A percentile compares a stretch with the other conserved stretches of the same genome.
phyloP scores from a whole-genome alignment of 352 stramenopile species.

The Plasmopara halstedii region DNA sequence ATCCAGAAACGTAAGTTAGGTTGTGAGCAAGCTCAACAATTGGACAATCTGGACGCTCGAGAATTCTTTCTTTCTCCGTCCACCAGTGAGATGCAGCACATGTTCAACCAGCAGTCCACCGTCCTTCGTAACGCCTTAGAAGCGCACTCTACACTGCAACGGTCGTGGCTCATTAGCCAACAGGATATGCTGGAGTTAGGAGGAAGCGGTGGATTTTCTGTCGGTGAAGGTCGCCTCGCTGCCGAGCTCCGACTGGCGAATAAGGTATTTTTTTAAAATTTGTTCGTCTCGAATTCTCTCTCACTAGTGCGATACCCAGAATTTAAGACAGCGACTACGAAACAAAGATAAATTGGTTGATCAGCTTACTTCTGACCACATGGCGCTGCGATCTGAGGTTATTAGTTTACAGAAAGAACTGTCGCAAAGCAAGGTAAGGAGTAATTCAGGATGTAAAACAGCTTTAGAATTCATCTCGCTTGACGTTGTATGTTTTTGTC shows the following conservation, averaged over 20 bases:
- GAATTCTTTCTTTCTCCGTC: constrained; percentile 82
- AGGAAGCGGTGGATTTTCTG: constrained; percentile 45
- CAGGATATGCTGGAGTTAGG: constrained; percentile 60
- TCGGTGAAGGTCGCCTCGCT: constrained; percentile 74
- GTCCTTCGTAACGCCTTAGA: constrained; percentile 63
- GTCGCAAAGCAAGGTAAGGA: constrained; percentile 44
- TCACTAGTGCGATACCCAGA: constrained; percentile 32
- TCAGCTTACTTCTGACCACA: constrained; percentile 70
- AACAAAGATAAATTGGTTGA: constrained; percentile 83
- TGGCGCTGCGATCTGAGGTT: constrained; percentile 43
- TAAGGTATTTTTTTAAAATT: constrained; percentile 36
- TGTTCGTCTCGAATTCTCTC: background rate
- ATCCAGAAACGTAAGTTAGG: constrained; percentile 33
- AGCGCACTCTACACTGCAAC: constrained; percentile 63
- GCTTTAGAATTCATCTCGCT: background rate
- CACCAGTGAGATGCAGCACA: constrained; percentile 81
- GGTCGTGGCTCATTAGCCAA: constrained; percentile 70
- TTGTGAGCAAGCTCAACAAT: constrained; percentile 34
- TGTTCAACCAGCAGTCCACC: constrained; percentile 81
- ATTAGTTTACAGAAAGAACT: constrained; percentile 56
- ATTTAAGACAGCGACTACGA: constrained; percentile 61
- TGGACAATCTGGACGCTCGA: constrained; percentile 50
- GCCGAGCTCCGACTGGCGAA: constrained; percentile 77
- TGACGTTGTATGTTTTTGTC: background rate
- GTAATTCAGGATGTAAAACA: background rate